Evolutionary conservation across 768 basidiomycete species (phyloP).

Genomic region (Imleria badia): DNA sequence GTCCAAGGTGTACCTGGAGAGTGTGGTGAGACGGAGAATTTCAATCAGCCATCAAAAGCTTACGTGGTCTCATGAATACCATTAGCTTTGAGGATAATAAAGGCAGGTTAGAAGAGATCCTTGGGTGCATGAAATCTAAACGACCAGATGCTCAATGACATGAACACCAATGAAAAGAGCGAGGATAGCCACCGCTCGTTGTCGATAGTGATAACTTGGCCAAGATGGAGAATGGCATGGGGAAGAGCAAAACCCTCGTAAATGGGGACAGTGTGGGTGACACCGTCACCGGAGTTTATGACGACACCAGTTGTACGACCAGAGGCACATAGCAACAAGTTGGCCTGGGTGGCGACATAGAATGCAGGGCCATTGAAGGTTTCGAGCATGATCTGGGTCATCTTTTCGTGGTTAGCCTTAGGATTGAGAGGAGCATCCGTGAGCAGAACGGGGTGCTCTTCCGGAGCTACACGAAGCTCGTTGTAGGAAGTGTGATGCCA

Average conservation of each 20-base stretch:
- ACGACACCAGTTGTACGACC: slow-evolving; percentile 96
- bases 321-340: slow-evolving; percentile 82
- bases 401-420: slow-evolving; percentile 72
- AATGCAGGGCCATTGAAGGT: slow-evolving; percentile 76
- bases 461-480: slow-evolving; percentile 74
- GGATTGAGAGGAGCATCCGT: slow-evolving; percentile 76
- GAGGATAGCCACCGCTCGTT: slow-evolving; percentile 50
- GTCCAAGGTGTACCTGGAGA: slow-evolving; percentile 54
- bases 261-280: slow-evolving; percentile 94
- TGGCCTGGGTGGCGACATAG: slow-evolving; percentile 74
- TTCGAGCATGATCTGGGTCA: slow-evolving; percentile 81
- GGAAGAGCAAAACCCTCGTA: slow-evolving; percentile 94
- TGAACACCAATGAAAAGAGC: neutral
- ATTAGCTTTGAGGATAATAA: slow-evolving; percentile 70
- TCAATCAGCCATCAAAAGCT: neutral
- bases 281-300: slow-evolving; percentile 95
- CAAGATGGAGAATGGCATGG: slow-evolving; percentile 90
- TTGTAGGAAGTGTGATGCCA: slow-evolving; percentile 97
- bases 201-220: slow-evolving; percentile 89
- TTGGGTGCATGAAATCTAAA: slow-evolving; percentile 56
- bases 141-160: neutral
- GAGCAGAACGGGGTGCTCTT: slow-evolving; percentile 71
- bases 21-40: neutral
- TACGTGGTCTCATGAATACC: slow-evolving; percentile 78
- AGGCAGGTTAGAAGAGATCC: slow-evolving; percentile 58